Evolutionary conservation across 495 filamentous ascomycete species (phyloP).

Genomic region (Podospora tetraspora): DNA sequence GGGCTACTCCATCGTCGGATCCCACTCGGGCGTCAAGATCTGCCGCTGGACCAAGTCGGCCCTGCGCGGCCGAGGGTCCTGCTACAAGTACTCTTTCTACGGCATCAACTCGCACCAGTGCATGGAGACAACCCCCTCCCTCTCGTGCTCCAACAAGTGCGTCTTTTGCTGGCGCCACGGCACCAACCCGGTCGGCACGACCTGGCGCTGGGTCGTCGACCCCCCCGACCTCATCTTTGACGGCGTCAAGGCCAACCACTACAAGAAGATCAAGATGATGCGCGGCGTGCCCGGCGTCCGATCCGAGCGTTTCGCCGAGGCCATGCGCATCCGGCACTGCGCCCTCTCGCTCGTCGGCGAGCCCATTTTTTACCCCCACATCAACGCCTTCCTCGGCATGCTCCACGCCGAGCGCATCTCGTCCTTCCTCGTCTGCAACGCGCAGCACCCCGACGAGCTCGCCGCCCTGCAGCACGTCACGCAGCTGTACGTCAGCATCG

Average conservation of each 20-base stretch:
- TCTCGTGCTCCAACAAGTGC: slow-evolving; percentile 96
- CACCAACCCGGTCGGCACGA: slow-evolving; percentile 93
- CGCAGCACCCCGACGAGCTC: slow-evolving; percentile 92
- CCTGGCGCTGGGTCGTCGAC: slow-evolving; percentile 94
- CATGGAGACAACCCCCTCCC: slow-evolving; percentile 94
- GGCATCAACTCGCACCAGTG: slow-evolving; percentile 92
- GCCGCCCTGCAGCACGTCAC: slow-evolving; percentile 76
- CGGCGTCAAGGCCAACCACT: slow-evolving; percentile 85
- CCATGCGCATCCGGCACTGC: slow-evolving; percentile 88
- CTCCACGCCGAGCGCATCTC: slow-evolving; percentile 83
- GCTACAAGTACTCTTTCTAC: slow-evolving; percentile 97
- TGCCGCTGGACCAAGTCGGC: slow-evolving; percentile 98
- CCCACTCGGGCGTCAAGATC: slow-evolving; percentile 94
- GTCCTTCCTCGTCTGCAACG: slow-evolving; percentile 94
- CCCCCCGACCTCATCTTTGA: slow-evolving; percentile 81
- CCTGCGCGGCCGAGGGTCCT: slow-evolving; percentile 88
- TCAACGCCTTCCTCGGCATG: slow-evolving; percentile 80
- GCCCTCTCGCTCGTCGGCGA: slow-evolving; percentile 88
- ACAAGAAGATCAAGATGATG: slow-evolving; percentile 96
- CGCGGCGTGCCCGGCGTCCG: slow-evolving; percentile 87
- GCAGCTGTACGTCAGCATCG: slow-evolving; percentile 92
- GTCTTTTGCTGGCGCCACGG: slow-evolving; percentile 99
- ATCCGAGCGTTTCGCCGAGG: slow-evolving; percentile 85
- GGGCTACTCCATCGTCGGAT: slow-evolving; percentile 90
- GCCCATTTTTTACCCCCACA: slow-evolving; percentile 96